Conservation (phyloP, 306 rosid species). For the Prunus mira region DNA sequence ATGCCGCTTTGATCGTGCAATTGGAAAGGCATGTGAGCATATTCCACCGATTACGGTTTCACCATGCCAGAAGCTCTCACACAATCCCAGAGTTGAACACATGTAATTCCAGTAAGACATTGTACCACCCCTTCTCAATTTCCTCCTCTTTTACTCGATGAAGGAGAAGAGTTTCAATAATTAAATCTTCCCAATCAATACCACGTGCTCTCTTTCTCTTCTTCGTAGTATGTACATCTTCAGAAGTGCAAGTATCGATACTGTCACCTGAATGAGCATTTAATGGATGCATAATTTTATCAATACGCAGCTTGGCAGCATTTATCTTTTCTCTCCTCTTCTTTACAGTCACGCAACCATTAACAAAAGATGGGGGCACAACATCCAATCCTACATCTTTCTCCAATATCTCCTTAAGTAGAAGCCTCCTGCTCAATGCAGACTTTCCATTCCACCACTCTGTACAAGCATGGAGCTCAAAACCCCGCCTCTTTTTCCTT, state of each 20-base stretch:
- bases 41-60: not conserved
- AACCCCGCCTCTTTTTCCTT: conserved; percentile 17
- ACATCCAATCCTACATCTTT: conserved; percentile 68
- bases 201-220: conserved; percentile 44
- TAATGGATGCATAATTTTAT: conserved; percentile 48
- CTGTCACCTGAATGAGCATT: conserved; percentile 15
- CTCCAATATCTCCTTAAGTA: conserved; percentile 50
- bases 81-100: conserved; percentile 55
- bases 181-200: conserved; percentile 80
- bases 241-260: not conserved
- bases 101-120: conserved; percentile 52
- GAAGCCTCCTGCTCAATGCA: conserved; percentile 64
- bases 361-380: conserved; percentile 68
- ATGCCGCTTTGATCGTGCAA: not conserved
- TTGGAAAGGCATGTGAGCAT: not conserved
- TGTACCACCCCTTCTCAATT: conserved; percentile 84
- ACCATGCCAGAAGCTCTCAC: conserved; percentile 12
- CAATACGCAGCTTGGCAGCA: conserved; percentile 63
- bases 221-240: conserved; percentile 13
- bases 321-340: conserved; percentile 57
- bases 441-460: conserved; percentile 90
- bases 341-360: conserved; percentile 38
- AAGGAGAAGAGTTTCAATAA: conserved; percentile 73
- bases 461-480: conserved; percentile 32
- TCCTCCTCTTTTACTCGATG: conserved; percentile 72